A percentile compares a stretch with the other conserved stretches of the same genome.
Conservation (phyloP, 2,329 filamentous ascomycete genomes). For the Bipolaris sorokiniana region DNA sequence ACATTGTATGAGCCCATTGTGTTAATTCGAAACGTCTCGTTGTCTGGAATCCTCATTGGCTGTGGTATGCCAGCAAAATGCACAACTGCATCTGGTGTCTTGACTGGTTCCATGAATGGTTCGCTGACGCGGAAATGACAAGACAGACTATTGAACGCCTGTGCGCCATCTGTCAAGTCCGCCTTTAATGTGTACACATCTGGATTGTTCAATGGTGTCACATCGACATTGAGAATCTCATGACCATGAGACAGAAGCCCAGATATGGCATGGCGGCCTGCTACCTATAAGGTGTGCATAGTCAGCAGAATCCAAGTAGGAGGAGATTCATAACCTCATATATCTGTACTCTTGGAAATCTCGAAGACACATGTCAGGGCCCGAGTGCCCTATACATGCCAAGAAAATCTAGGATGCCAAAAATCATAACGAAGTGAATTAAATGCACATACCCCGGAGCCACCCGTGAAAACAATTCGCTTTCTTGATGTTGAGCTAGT, state of each 20-base stretch:
- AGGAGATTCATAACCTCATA: neutral
- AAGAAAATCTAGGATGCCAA: neutral
- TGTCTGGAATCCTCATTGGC: constrained; percentile 66
- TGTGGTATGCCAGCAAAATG: constrained; percentile 62
- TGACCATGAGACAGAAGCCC: constrained; percentile 58
- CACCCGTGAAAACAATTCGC: constrained; percentile 61
- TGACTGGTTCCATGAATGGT: constrained; percentile 42
- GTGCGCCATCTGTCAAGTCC: constrained; percentile 61
- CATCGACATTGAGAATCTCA: constrained; percentile 62
- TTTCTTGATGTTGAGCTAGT: constrained; percentile 22
- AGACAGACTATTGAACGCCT: constrained; percentile 62
- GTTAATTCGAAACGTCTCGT: constrained; percentile 59
- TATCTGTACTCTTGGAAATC: neutral
- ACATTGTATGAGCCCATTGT: constrained; percentile 59
- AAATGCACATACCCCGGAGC: constrained; percentile 54
- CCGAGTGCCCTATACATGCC: neutral
- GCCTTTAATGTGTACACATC: constrained; percentile 60
- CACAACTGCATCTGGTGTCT: constrained; percentile 63
- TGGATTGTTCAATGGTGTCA: constrained; percentile 53
- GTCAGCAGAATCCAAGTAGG: neutral
- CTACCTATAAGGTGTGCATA: constrained; percentile 4
- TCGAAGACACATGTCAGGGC: neutral
- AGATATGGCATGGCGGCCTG: constrained; percentile 55
- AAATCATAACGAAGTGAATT: neutral
- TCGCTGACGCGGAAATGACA: constrained; percentile 61